Evolutionary conservation across 2,329 filamentous ascomycete species (phyloP).

Genomic region (Diaporthe helianthi): DNA sequence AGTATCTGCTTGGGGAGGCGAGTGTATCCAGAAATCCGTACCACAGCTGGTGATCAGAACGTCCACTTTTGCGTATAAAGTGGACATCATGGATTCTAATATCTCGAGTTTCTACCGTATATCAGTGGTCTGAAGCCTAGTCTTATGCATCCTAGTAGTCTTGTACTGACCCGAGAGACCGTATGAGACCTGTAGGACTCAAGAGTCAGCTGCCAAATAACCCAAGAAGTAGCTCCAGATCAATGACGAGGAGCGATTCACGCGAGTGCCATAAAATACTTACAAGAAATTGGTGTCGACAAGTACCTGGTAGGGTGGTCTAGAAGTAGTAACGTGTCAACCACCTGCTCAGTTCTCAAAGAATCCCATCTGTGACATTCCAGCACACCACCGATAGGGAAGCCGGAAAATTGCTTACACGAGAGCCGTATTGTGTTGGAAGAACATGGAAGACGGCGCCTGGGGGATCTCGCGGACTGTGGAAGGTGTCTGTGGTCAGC

Average conservation of each 20-base stretch:
- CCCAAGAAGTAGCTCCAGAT: no score
- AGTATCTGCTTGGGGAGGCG: not conserved
- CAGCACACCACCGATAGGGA: not conserved
- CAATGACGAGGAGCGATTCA: no score
- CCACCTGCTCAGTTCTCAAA: not conserved
- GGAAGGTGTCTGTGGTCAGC: slow-evolving; percentile 18
- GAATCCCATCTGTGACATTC: not conserved
- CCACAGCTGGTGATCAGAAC: slow-evolving; percentile 74
- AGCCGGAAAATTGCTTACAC: slow-evolving; percentile 53
- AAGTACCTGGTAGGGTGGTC: slow-evolving; percentile 63
- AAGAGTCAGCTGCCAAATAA: no score
- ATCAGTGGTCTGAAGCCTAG: not conserved
- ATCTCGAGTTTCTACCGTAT: not conserved
- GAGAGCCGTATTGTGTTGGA: slow-evolving; percentile 85
- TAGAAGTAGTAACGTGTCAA: not conserved
- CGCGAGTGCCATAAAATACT: no score
- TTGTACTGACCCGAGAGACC: not conserved
- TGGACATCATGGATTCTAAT: no score
- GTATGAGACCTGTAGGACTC: slow-evolving; percentile 47
- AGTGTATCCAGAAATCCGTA: not conserved
- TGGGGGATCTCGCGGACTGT: slow-evolving; percentile 58
- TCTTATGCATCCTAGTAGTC: not conserved
- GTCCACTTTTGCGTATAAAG: no score
- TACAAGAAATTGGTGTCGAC: slow-evolving; percentile 87
- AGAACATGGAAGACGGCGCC: slow-evolving; percentile 85